Base-by-base conservation (phyloP, 2,329 filamentous ascomycete species). In the Paraconiothyrium sp. region DNA sequence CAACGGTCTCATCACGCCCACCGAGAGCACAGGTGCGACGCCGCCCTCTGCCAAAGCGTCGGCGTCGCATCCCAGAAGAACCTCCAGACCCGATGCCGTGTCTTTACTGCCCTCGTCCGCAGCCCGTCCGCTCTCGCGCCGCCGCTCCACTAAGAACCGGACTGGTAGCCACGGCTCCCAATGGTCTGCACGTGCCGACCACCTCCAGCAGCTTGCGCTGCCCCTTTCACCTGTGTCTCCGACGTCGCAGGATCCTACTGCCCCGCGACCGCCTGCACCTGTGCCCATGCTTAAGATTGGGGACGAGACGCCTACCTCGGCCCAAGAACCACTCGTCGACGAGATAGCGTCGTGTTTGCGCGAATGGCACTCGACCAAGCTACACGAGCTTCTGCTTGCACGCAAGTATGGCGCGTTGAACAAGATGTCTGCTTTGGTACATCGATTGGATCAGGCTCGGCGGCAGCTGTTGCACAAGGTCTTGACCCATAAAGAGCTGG, bases 211-310 rank as follows among this genome's bases (percentile, higher is more conserved):
- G 65, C 68, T 77, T 52, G 68, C 69, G 58, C 74, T 80, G 35
- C 78, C 78, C 2, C 69, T 79, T 10, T 80, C 78, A 34, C 78
- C 78, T 55, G 65, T 78, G 41, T 80, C 78, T 22, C 63, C 72
- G n/a, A 52, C 58, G 24, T 68, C 82, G 65, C 87, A 90, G 64
- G 88, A 93, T 70, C 89, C 89, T 1, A 84, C 87, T 74, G 87
- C 84, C 27, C 89, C 89, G 11, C 93, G 92, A 70, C 95, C 94
- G 34, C 88, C 93, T 11, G 96, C 96, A 11, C 95, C 95, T 0
- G 94, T 99, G 9, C 95, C 95, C 4, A 95, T 98, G 91, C 85
- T 99, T 57, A 97, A 97, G 79, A 94, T 99, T 76, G 95, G 95
- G 61, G 95, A 99, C 74, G 95, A 99, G 82, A 97, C 93, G 1